Conservation (phyloP, 495 filamentous ascomycete genomes). For the Penicillium tannophilum region DNA sequence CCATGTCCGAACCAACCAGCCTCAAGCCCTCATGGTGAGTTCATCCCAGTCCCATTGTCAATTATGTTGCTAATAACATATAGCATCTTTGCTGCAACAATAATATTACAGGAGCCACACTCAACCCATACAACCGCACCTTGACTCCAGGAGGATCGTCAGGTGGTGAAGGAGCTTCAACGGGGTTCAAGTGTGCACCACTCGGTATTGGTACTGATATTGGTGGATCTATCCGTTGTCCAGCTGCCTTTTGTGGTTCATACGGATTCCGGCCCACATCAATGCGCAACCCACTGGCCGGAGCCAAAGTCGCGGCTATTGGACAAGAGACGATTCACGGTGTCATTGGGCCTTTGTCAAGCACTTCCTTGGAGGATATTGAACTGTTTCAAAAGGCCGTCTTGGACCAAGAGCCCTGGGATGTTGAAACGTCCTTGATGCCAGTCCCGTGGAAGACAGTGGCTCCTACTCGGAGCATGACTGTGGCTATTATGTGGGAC, state of each 20-base stretch:
- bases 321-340: slow-evolving; percentile 63
- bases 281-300: slow-evolving; percentile 52
- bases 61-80: slow-evolving; percentile 7
- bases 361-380: slow-evolving; percentile 61
- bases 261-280: slow-evolving; percentile 60
- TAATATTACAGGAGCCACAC: slow-evolving; percentile 64
- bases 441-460: slow-evolving; percentile 61
- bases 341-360: slow-evolving; percentile 62
- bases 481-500: slow-evolving; percentile 68
- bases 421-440: slow-evolving; percentile 57
- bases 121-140: slow-evolving; percentile 63
- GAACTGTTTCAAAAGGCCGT: slow-evolving; percentile 65
- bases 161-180: slow-evolving; percentile 69
- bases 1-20: slow-evolving; percentile 67
- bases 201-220: slow-evolving; percentile 70
- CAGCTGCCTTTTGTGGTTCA: slow-evolving; percentile 59
- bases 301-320: slow-evolving; percentile 46
- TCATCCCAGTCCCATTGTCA: neutral
- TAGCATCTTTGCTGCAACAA: slow-evolving; percentile 53
- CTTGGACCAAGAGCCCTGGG: slow-evolving; percentile 62
- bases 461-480: slow-evolving; percentile 49
- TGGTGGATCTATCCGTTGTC: slow-evolving; percentile 64
- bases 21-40: slow-evolving; percentile 49
- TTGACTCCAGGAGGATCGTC: slow-evolving; percentile 63
- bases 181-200: slow-evolving; percentile 60